These are phyloP conservation scores for Thalassiosira hispida DNA, from an alignment of 352 stramenopile genomes.

Conservation along the genomic window DNA sequence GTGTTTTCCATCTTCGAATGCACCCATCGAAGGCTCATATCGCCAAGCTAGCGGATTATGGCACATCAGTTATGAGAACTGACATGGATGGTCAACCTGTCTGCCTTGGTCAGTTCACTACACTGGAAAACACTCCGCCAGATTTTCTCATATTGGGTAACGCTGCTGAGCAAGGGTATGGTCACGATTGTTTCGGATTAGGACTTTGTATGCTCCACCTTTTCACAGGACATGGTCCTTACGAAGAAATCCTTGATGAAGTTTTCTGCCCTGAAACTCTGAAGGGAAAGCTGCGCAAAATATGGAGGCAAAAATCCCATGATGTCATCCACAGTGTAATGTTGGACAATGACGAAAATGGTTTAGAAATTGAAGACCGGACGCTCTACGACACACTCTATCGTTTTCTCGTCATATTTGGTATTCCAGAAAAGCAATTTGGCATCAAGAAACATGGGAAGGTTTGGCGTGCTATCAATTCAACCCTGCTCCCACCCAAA, in stretches of 20 bases:
- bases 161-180: conserved; percentile 89
- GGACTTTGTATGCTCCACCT: conserved; percentile 96
- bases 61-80: conserved; percentile 91
- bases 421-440: conserved; percentile 83
- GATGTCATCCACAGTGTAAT: conserved; percentile 80
- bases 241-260: conserved; percentile 96
- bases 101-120: conserved; percentile 95
- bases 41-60: conserved; percentile 98
- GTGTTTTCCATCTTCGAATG: conserved; percentile 78
- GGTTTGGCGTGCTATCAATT: conserved; percentile 70
- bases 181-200: conserved; percentile 94
- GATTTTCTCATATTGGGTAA: conserved; percentile 95
- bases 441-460: conserved; percentile 45
- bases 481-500: conserved; percentile 30
- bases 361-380: conserved; percentile 76
- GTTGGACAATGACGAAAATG: conserved; percentile 71
- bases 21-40: conserved; percentile 64
- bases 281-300: conserved; percentile 85
- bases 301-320: conserved; percentile 88
- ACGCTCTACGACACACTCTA: conserved; percentile 96
- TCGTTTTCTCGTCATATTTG: conserved; percentile 95
- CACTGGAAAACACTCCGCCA: conserved; percentile 96
- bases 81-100: conserved; percentile 91
- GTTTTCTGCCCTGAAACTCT: conserved; percentile 91
- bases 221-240: conserved; percentile 94